Percentiles rank a stretch among this genome's conserved stretches.
Conservation (phyloP, 441 rosid species). For the Flueggea neowawraea region DNA sequence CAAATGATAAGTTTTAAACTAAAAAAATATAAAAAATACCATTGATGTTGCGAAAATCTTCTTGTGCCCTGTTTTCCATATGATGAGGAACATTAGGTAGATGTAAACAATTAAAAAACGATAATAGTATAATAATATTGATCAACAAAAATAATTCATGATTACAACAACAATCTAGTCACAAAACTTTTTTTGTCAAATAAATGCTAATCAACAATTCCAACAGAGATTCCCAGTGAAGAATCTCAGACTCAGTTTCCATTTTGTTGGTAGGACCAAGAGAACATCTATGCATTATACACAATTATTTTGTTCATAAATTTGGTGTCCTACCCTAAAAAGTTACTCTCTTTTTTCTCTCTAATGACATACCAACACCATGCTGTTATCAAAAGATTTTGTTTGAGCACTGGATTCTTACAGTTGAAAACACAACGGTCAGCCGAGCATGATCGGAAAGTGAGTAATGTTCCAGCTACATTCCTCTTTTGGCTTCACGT, state of each 20-base stretch:
- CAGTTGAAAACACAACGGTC: constrained; percentile 74
- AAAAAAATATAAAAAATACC: too few relatives aligned
- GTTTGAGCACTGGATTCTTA: constrained; percentile 42
- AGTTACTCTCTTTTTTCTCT: too few relatives aligned
- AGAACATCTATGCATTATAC: neutral
- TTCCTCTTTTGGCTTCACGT: constrained; percentile 78
- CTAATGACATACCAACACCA: constrained; percentile 9
- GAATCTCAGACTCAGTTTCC: too few relatives aligned
- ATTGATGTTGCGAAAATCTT: too few relatives aligned
- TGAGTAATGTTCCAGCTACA: constrained; percentile 84
- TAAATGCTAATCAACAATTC: neutral
- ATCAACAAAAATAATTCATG: too few relatives aligned
- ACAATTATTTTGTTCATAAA: constrained; percentile 8
- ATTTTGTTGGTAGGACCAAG: too few relatives aligned
- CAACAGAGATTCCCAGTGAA: too few relatives aligned
- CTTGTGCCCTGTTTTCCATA: too few relatives aligned
- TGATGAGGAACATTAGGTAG: too few relatives aligned
- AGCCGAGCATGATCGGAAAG: constrained; percentile 94
- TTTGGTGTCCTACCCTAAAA: constrained; percentile 4
- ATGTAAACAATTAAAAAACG: too few relatives aligned
- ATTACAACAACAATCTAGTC: neutral
- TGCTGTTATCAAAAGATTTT: neutral
- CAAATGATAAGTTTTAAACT: too few relatives aligned
- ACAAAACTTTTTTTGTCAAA: neutral
- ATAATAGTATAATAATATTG: too few relatives aligned